Base-by-base conservation (phyloP, 208 protist species). In the Trypanosoma cruzi region DNA sequence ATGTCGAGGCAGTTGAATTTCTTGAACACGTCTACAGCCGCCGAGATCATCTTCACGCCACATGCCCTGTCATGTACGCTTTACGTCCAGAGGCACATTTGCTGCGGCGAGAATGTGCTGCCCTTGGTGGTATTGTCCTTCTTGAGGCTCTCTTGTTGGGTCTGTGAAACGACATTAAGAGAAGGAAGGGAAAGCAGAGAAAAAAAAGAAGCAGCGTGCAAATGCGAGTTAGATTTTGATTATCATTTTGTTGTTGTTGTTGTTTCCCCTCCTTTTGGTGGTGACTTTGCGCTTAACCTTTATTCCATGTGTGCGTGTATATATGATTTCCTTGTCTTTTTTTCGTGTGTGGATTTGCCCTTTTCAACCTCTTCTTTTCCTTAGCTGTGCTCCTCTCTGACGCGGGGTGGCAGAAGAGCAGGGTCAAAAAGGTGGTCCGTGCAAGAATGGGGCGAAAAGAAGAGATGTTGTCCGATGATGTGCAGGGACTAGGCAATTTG, bases 401-500 rank as follows among this genome's bases (percentile, higher is more conserved):
- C n/a, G n/a, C n/a, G n/a, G n/a, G n/a, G n/a, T n/a, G n/a, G n/a
- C n/a, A n/a, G n/a, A n/a, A n/a, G n/a, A n/a, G n/a, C n/a, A n/a
- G n/a, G n/a, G n/a, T n/a, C n/a, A n/a, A n/a, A n/a, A n/a, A n/a
- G n/a, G n/a, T n/a, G n/a, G n/a, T n/a, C n/a, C n/a, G n/a, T n/a
- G n/a, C n/a, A n/a, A n/a, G n/a, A n/a, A n/a, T n/a, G n/a, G n/a
- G 40, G 40, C 13, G 40, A 44, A 44, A 44, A 4, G 40, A 11
- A 4, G 11, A 46, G 18, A 58, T 69, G 68, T 57, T 37, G 34
- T 57, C 36, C 24, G 57, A 67, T 32, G 77, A 85, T 55, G 82
- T 83, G 37, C 79, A 83, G 37, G 81, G 74, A 13, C 71, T 87
- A 28, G 82, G 77, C 11, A 72, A 76, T 52, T 59, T 93, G 10